phyloP scores from a whole-genome alignment of 2,329 filamentous ascomycete species.

The Neopestalotiopsis sp. region DNA sequence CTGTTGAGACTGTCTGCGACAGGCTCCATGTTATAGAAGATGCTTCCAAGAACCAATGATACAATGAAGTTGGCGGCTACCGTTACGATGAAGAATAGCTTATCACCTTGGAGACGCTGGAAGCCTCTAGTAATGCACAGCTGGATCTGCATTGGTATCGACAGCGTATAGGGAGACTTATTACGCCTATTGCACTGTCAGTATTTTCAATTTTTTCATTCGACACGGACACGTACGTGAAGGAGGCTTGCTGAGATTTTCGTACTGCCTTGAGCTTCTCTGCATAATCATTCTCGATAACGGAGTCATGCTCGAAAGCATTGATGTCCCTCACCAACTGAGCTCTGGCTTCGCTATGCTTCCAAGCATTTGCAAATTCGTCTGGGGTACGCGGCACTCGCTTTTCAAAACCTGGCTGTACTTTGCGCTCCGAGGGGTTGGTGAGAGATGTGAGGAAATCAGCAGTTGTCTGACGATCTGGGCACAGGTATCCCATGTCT shows the following conservation, averaged over 20 bases:
- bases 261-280: constrained; percentile 19
- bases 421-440: constrained; percentile 64
- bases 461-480: constrained; percentile 63
- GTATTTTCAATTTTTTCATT: constrained; percentile 47
- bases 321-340: constrained; percentile 12
- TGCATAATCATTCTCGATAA: constrained; percentile 17
- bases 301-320: constrained; percentile 13
- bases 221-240: constrained; percentile 18
- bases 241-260: constrained; percentile 19
- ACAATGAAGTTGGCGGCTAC: constrained; percentile 76
- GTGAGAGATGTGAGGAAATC: constrained; percentile 72
- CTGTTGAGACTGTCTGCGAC: constrained; percentile 77
- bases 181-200: constrained; percentile 52
- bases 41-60: constrained; percentile 77
- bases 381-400: constrained; percentile 63
- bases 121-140: constrained; percentile 85
- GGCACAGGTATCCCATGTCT: constrained; percentile 65
- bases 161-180: constrained; percentile 83
- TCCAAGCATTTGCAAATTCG: constrained; percentile 45
- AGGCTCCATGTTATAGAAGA: constrained; percentile 77
- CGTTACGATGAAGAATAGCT: constrained; percentile 71
- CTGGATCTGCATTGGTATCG: constrained; percentile 73
- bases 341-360: background rate
- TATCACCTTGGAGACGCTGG: constrained; percentile 77
- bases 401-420: constrained; percentile 58